These are phyloP conservation scores for Apiospora marii DNA, from an alignment of 2,329 filamentous ascomycete genomes.

Conservation along the genomic window DNA sequence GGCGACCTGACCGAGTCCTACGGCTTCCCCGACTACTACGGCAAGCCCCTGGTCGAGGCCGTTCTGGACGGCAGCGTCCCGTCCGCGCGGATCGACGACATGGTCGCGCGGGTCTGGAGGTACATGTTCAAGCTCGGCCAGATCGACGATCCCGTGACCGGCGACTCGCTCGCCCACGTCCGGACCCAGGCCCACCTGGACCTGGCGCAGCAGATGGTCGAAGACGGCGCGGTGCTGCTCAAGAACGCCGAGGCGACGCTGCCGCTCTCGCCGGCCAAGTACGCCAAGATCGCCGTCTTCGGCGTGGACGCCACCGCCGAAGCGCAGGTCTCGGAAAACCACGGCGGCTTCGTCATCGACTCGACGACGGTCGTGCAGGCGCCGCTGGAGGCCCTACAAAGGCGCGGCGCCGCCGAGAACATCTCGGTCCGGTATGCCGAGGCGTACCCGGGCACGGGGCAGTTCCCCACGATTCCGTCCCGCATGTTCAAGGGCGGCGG, in stretches of 20 bases:
- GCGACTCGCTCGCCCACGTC: slow-evolving; percentile 15
- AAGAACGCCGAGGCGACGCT: slow-evolving; percentile 68
- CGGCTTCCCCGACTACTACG: slow-evolving; percentile 62
- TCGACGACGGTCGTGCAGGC: slow-evolving; percentile 30
- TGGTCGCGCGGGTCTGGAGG: slow-evolving; percentile 58
- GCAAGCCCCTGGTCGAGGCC: slow-evolving; percentile 58
- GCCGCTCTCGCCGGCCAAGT: slow-evolving; percentile 57
- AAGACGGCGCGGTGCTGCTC: slow-evolving; percentile 69
- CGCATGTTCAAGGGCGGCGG: slow-evolving; percentile 29
- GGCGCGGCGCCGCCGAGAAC: slow-evolving; percentile 28
- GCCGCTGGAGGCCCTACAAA: slow-evolving; percentile 29
- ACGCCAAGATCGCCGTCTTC: slow-evolving; percentile 64
- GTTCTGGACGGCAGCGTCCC: slow-evolving; percentile 66
- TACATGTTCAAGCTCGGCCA: slow-evolving; percentile 24
- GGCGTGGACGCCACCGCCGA: slow-evolving; percentile 69
- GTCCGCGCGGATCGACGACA: slow-evolving; percentile 71
- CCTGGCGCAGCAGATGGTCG: slow-evolving; percentile 44
- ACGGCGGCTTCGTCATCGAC: slow-evolving; percentile 32
- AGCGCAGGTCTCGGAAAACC: slow-evolving; percentile 30
- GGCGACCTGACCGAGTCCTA: neutral
- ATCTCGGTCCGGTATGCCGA: slow-evolving; percentile 31
- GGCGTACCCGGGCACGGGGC: slow-evolving; percentile 32
- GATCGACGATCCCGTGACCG: slow-evolving; percentile 20
- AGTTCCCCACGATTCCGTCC: slow-evolving; percentile 28
- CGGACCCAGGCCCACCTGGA: slow-evolving; percentile 24